Percentiles rank a stretch among this genome's conserved stretches.
Conservation (phyloP, 2,329 filamentous ascomycete genomes). For the Fusarium caatingaense region DNA sequence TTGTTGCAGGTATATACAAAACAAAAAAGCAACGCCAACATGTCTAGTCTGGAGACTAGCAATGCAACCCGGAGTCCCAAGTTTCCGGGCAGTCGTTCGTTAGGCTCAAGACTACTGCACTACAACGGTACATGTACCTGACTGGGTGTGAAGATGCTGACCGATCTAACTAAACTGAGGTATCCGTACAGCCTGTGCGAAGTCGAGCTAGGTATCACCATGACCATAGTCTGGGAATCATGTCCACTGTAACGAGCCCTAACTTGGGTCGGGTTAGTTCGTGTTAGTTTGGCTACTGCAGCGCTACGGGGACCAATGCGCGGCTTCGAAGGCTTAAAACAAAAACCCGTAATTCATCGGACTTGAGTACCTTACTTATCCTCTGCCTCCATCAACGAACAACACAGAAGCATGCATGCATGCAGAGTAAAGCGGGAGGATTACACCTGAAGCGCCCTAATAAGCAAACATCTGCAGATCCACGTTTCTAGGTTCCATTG, state of each 20-base stretch:
- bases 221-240: background rate
- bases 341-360: slow-evolving; percentile 21
- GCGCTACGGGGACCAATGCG: slow-evolving; percentile 11
- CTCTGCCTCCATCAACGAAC: background rate
- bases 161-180: slow-evolving; percentile 6
- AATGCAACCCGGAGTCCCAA: slow-evolving; percentile 30
- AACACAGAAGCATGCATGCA: slow-evolving; percentile 10
- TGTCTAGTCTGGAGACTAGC: slow-evolving; percentile 20
- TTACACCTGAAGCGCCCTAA: slow-evolving; percentile 28
- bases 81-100: slow-evolving; percentile 31
- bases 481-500: slow-evolving; percentile 28
- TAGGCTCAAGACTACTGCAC: slow-evolving; percentile 13
- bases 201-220: slow-evolving; percentile 9
- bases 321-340: slow-evolving; percentile 9
- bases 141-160: slow-evolving; percentile 21
- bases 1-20: slow-evolving; percentile 8
- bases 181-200: slow-evolving; percentile 2
- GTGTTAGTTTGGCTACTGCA: background rate
- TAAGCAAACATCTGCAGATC: slow-evolving; percentile 34
- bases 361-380: background rate
- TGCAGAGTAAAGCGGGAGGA: slow-evolving; percentile 13
- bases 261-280: slow-evolving; percentile 18
- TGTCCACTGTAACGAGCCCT: slow-evolving; percentile 10
- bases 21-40: slow-evolving; percentile 9
- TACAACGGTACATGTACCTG: slow-evolving; percentile 29